A percentile compares a stretch with the other conserved stretches of the same genome.
Conservation (phyloP, 345 rosid genomes). For the Euphorbia peplus region DNA sequence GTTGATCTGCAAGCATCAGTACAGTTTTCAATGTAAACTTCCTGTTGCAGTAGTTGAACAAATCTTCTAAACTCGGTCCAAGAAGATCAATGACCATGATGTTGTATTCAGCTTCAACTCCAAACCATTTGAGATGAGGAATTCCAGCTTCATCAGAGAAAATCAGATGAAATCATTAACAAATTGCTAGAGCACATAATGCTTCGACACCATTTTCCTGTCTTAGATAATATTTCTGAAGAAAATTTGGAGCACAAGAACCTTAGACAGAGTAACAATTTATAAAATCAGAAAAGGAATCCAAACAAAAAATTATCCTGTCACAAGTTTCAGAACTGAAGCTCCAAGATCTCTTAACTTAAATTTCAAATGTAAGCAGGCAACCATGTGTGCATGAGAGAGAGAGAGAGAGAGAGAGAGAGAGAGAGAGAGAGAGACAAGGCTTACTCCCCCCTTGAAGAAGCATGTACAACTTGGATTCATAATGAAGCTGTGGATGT, state of each 20-base stretch:
- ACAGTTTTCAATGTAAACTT: constrained; percentile 72
- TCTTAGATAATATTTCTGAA: background rate
- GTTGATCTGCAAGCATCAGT: constrained; percentile 84
- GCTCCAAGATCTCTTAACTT: background rate
- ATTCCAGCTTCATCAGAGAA: constrained; percentile 54
- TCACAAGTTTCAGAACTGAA: background rate
- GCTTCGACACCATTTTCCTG: background rate
- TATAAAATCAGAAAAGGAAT: background rate
- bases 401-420: no score
- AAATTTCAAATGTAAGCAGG: background rate
- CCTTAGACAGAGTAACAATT: background rate
- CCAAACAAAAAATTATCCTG: background rate
- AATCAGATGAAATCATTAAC: background rate
- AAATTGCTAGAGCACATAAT: background rate
- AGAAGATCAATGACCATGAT: constrained; percentile 86
- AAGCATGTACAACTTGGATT: constrained; percentile 81
- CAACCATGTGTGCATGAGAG: background rate
- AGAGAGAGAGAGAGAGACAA: background rate
- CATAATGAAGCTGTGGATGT: constrained; percentile 90
- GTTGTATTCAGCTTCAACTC: constrained; percentile 75
- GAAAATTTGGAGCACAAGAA: background rate
- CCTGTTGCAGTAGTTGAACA: constrained; percentile 77
- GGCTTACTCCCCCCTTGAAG: constrained; percentile 84
- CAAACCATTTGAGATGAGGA: constrained; percentile 86
- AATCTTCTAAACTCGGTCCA: constrained; percentile 87